phyloP scores from a whole-genome alignment of 495 filamentous ascomycete genomes.

The Podospora pseudocomata region DNA sequence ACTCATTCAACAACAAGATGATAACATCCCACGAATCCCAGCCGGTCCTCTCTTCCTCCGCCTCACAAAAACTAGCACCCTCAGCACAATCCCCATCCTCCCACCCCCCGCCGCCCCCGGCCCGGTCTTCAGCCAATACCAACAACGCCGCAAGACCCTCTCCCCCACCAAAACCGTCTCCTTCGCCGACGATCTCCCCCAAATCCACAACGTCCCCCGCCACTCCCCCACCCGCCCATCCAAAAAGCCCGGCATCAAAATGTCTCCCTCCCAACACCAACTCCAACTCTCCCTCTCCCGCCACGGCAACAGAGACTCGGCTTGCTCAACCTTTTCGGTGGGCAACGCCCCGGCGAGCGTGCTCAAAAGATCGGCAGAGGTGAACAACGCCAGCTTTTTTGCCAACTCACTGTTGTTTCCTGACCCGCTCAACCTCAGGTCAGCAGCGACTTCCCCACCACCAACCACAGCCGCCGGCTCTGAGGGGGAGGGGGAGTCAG shows the following conservation, averaged over 20 bases:
- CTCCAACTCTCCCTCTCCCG: neutral
- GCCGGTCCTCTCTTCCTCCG: conserved; percentile 16
- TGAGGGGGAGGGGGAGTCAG: neutral
- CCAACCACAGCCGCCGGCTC: neutral
- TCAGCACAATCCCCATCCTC: conserved; percentile 19
- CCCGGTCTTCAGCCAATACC: neutral
- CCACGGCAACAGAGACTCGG: conserved; percentile 2
- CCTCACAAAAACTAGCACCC: conserved; percentile 20
- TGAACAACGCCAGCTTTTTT: conserved; percentile 18
- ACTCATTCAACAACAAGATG: neutral
- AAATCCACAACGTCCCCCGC: neutral
- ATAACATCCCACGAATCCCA: conserved; percentile 3
- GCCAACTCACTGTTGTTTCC: conserved; percentile 12
- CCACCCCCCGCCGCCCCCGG: conserved; percentile 13
- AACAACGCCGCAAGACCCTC: neutral
- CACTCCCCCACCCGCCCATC: neutral
- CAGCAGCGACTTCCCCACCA: neutral
- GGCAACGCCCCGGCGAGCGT: conserved; percentile 6
- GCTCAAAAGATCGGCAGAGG: neutral
- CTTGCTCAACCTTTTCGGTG: conserved; percentile 27
- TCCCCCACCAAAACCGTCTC: conserved; percentile 8
- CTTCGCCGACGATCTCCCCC: neutral
- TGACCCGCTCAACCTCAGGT: neutral
- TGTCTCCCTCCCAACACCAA: neutral
- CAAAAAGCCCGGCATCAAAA: neutral